A percentile compares a stretch with the other conserved stretches of the same genome.
Evolutionary conservation across 371 early-diverging fungal species (phyloP).

Genomic region (Batrachochytrium dendrobatidis): DNA sequence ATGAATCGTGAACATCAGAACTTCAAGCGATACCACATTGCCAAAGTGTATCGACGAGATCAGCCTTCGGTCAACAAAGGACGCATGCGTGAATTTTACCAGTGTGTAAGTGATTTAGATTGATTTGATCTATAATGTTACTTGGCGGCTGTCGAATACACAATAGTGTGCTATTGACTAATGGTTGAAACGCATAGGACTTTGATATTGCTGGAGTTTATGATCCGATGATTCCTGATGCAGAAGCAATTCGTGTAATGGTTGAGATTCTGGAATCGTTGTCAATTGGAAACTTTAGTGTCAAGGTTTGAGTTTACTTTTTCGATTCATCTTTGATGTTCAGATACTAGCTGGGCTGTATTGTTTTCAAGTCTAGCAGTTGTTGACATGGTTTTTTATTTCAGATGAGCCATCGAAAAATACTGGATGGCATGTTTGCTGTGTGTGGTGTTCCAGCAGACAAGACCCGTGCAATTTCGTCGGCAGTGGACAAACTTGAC

Average conservation of each 20-base stretch:
- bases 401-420: constrained; percentile 90
- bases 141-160: constrained; percentile 4
- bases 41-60: constrained; percentile 98
- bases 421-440: constrained; percentile 94
- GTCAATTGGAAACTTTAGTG: constrained; percentile 73
- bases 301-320: constrained; percentile 50
- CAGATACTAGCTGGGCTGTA: background rate
- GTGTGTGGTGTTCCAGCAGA: constrained; percentile 89
- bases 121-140: background rate
- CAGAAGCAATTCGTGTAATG: constrained; percentile 85
- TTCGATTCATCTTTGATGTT: no score
- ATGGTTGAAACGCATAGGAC: constrained; percentile 57
- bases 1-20: constrained; percentile 78
- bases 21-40: constrained; percentile 98
- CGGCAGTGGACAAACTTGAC: constrained; percentile 98
- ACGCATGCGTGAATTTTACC: constrained; percentile 98
- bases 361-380: background rate
- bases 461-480: constrained; percentile 85
- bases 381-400: no score
- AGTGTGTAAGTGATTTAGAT: constrained; percentile 79
- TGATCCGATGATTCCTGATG: constrained; percentile 95
- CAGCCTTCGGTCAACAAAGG: constrained; percentile 98
- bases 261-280: constrained; percentile 72
- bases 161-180: background rate
- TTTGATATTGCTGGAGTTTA: constrained; percentile 98